These are phyloP conservation scores for Diphasiastrum complanatum DNA, from an alignment of 83 land plant species.

Conservation along the genomic window DNA sequence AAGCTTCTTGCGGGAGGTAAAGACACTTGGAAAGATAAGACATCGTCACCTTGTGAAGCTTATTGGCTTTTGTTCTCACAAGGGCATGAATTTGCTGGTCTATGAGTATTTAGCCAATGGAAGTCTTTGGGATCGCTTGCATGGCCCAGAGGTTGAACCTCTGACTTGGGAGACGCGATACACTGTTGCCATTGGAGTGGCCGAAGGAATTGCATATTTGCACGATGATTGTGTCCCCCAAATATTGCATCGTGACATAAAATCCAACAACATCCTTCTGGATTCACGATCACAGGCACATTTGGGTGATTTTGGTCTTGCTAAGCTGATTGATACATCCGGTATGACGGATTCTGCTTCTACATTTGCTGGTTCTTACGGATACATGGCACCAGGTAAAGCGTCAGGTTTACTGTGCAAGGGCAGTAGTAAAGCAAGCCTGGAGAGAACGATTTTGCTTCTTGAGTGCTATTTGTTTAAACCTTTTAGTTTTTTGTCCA, in stretches of 20 bases:
- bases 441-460: background rate
- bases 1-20: no score
- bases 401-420: no score
- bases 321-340: conserved; percentile 2
- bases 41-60: no score
- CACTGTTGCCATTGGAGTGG: conserved; percentile 9
- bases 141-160: background rate
- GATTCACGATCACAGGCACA: conserved; percentile 7
- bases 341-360: background rate
- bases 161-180: conserved; percentile 2
- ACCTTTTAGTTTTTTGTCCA: background rate
- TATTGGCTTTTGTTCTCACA: no score
- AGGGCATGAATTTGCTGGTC: no score
- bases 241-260: conserved; percentile 10
- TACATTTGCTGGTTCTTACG: conserved; percentile 10
- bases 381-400: conserved; percentile 13
- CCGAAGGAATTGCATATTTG: conserved; percentile 16
- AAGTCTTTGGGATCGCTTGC: conserved; percentile 2
- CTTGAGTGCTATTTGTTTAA: background rate
- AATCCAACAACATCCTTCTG: conserved; percentile 16
- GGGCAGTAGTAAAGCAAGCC: background rate
- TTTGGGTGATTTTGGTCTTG: conserved; percentile 10
- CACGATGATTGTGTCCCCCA: conserved; percentile 8
- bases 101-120: conserved; percentile 11
- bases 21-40: no score